Evolutionary conservation across 441 rosid species (phyloP), one percentile per base, ranked within the genome.

Genomic region (Euphorbia schlechtendalii): DNA sequence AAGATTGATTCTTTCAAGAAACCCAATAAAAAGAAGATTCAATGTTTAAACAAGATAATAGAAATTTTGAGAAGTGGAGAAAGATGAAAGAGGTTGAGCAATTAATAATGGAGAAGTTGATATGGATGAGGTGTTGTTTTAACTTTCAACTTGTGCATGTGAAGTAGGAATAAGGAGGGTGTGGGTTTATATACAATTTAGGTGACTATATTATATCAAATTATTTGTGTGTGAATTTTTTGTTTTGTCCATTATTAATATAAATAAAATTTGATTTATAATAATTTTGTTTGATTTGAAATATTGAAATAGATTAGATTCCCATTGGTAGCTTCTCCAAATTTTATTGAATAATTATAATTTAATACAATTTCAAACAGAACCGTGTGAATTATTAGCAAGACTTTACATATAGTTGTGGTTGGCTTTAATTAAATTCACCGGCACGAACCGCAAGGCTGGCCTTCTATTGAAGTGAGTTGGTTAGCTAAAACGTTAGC

Each of bases 141-240:
- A 56, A 13, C 30, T 48, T 67, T 46, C 36, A 46, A 58, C 22
- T 67, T 48, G 25, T 55, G 69, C 66, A 66, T 71, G 76, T 63
- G 76, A 72, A 20, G 48, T 46, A 28, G 59, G 17, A 22, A 21
- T 11, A 21, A 25, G 27, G 51, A 40, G 10, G 56, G 46, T 21
- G 76, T 34, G 38, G 45, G 56, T 53, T 49, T 73, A 53, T 68
- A 74, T 76, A 71, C 73, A 21, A 43, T 53, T 64, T 60, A 62
- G 49, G 46, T 5, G 43, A 25, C 21, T 49, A 14, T 56, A 17
- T 0, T 46, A 3, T 14, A 17, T 32, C 34, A 13, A 17, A 46
- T n/a, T 56, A 17, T 45, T 53, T 61, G 20, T 51, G 38, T 48
- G 41, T 38, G 5, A 11, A 38, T 4, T 38, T 38, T 38, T 11